Conservation (phyloP, 345 rosid genomes). For the Corchorus capsularis region DNA sequence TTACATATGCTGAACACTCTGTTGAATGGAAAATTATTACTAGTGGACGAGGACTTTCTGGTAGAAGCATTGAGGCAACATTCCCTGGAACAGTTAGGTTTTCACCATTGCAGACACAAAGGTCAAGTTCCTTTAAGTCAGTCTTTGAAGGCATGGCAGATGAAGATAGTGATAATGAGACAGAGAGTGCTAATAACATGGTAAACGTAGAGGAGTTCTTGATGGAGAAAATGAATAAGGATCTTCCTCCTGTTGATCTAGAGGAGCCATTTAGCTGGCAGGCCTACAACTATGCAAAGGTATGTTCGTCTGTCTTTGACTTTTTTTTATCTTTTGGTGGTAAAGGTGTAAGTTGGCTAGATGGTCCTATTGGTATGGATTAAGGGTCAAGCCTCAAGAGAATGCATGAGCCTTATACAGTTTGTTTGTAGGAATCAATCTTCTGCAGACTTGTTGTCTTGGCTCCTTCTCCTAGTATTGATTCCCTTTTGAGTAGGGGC, state of each 20-base stretch:
- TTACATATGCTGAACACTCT: constrained; percentile 76
- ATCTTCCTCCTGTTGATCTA: constrained; percentile 81
- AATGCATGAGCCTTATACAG: neutral
- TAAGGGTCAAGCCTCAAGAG: neutral
- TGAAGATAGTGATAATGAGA: constrained; percentile 79
- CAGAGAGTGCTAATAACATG: constrained; percentile 61
- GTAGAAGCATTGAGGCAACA: constrained; percentile 80
- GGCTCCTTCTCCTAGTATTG: neutral
- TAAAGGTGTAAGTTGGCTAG: neutral
- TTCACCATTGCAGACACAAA: constrained; percentile 71
- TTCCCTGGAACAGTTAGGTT: constrained; percentile 92
- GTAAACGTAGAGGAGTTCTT: constrained; percentile 74
- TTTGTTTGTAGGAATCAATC: neutral
- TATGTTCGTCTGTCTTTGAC: constrained; percentile 29
- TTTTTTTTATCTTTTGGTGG: constrained; percentile 9
- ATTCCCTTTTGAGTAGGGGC: neutral
- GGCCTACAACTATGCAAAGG: constrained; percentile 90
- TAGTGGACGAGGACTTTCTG: constrained; percentile 75
- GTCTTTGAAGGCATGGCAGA: constrained; percentile 43
- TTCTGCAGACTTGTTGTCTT: neutral
- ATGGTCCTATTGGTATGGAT: neutral
- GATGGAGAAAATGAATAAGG: constrained; percentile 82
- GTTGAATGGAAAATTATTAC: constrained; percentile 87
- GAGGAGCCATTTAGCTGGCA: constrained; percentile 98
- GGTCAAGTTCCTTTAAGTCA: constrained; percentile 37